Base-by-base conservation (phyloP, 2,329 filamentous ascomycete species). In the Ceratocystis colombiana region DNA sequence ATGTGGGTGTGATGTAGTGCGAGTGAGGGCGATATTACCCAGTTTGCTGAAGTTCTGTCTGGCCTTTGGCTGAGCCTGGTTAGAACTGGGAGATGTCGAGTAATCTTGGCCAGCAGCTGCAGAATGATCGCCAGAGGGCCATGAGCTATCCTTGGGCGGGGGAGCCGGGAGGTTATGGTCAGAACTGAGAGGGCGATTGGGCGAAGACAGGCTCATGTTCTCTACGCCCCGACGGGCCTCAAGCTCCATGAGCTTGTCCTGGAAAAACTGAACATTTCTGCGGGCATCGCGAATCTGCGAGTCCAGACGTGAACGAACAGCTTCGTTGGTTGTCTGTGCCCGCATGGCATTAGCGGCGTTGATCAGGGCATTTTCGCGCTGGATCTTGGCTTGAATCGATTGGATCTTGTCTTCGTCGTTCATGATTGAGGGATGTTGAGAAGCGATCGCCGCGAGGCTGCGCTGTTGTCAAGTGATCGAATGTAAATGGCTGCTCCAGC, bases 41-140 rank as follows among this genome's bases (percentile, higher is more conserved):
- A 99, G 85, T 78, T 96, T 97, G 75, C 91, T 96, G 76, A 91
- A 99, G 77, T 96, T 96, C 57, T 90, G 89, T 64, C 90, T 82
- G 64, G 86, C 78, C 76, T 90, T 93, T 65, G 90, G 88, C 46
- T 87, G 79, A 64, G 82, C 79, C 64, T 68, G 59, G 28, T 84
- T 64, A 53, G 61, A 50, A 17, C 44, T 80, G 69, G 82, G 82
- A 6, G 90, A 88, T 50, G 85, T 86, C 33, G 87, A 84, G 20
- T 57, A 67, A 20, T 73, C 72, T 67, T 89, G 85, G 50, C 88
- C 84, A 15, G 22, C 25, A 75, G 61, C 33, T 8, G 45, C 65
- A 50, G 41, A 33, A 37, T 87, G 96, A 5, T 91, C 90, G 70
- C 89, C 87, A 70, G 87, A 82, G 48, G 89, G 85, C 87, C 92